Percentiles rank a stretch among this genome's conserved stretches.
These are phyloP conservation scores for Macrolepiota fuliginosa DNA, from an alignment of 768 basidiomycete species.

Conservation along the genomic window DNA sequence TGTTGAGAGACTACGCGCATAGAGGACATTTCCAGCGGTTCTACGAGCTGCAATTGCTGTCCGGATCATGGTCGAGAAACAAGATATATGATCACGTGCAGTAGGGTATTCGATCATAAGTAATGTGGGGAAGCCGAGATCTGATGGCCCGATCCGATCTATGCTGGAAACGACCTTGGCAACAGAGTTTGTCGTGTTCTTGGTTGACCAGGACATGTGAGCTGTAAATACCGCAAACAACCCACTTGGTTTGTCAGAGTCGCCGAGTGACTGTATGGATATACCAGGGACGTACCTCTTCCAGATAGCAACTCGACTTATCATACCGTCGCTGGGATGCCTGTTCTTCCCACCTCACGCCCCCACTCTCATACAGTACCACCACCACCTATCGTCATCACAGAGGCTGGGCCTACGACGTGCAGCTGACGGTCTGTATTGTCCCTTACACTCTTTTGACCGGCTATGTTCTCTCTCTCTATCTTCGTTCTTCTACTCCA, in stretches of 20 bases:
- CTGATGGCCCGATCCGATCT: slow-evolving; percentile 10
- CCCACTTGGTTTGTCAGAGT: slow-evolving; percentile 6
- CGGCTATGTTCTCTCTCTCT: slow-evolving; percentile 25
- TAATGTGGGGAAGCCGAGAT: slow-evolving; percentile 11
- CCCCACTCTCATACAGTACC: slow-evolving; percentile 20
- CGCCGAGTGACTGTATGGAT: slow-evolving; percentile 1
- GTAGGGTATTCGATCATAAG: slow-evolving; percentile 13
- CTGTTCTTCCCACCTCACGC: slow-evolving; percentile 6
- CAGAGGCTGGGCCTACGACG: slow-evolving; percentile 30
- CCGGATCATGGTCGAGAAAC: slow-evolving; percentile 33
- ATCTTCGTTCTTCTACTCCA: slow-evolving; percentile 30
- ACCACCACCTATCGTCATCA: slow-evolving; percentile 15
- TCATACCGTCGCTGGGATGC: slow-evolving; percentile 7
- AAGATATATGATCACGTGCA: slow-evolving; percentile 25
- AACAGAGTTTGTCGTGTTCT: slow-evolving; percentile 4
- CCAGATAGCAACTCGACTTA: slow-evolving; percentile 1
- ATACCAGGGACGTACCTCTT: not conserved
- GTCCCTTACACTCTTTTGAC: slow-evolving; percentile 23
- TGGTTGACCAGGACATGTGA: slow-evolving; percentile 7
- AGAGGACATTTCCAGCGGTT: slow-evolving; percentile 6
- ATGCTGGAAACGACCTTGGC: slow-evolving; percentile 3
- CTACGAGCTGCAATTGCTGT: slow-evolving; percentile 18
- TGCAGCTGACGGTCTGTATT: slow-evolving; percentile 23
- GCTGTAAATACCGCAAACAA: not conserved
- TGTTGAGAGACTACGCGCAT: slow-evolving; percentile 4